Evolutionary conservation across 306 rosid genomes (phyloP).

Genomic region (Quillaja saponaria): DNA sequence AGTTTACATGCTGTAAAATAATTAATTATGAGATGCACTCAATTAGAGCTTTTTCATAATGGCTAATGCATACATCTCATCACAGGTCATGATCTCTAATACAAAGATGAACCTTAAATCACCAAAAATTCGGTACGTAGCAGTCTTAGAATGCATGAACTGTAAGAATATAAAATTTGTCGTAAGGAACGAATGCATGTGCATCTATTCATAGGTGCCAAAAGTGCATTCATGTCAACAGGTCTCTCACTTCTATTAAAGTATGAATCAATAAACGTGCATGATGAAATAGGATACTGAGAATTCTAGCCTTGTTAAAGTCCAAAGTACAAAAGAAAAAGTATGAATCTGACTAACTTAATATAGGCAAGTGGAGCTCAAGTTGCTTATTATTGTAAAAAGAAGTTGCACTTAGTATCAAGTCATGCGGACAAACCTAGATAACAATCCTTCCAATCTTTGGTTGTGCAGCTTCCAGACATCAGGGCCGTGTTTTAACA

Average conservation of each 20-base stretch:
- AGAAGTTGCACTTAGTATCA: too few relatives aligned
- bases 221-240: not conserved
- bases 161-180: not conserved
- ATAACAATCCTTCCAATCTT: conserved; percentile 65
- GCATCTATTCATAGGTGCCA: too few relatives aligned
- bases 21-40: not conserved
- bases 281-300: not conserved
- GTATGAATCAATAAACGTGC: not conserved
- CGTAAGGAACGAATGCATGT: conserved; percentile 15
- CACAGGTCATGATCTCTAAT: not conserved
- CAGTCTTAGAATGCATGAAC: too few relatives aligned
- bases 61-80: conserved; percentile 4
- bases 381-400: not conserved
- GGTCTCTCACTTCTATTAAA: not conserved
- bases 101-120: not conserved
- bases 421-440: conserved; percentile 53
- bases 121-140: not conserved
- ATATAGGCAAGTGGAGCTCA: conserved; percentile 7
- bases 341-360: conserved; percentile 3
- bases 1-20: not conserved
- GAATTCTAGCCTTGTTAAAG: too few relatives aligned
- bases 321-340: conserved; percentile 10
- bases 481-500: conserved; percentile 79
- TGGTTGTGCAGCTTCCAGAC: conserved; percentile 84
- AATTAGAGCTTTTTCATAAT: not conserved